Conservation (phyloP, 2,329 filamentous ascomycete genomes). For the Calycina herbarum region DNA sequence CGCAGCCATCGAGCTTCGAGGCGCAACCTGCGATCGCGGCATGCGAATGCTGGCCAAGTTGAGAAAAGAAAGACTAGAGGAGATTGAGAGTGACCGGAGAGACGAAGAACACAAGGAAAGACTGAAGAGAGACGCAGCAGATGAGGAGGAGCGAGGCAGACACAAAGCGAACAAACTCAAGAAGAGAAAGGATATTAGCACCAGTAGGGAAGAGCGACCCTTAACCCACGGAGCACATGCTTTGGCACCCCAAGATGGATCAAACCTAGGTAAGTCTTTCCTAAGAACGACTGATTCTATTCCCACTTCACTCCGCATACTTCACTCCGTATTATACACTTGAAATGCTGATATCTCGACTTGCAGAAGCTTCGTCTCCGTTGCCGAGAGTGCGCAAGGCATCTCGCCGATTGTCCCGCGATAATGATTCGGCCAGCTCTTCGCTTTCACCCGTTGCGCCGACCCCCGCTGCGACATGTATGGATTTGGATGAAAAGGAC, state of each 20-base stretch:
- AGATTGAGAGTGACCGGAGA: conserved; percentile 47
- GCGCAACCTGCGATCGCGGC: conserved; percentile 67
- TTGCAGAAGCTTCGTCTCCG: conserved; percentile 29
- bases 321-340: conserved; percentile 6
- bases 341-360: background rate
- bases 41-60: conserved; percentile 69
- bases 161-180: conserved; percentile 66
- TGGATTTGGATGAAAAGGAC: conserved; percentile 59
- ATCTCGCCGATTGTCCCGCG: conserved; percentile 28
- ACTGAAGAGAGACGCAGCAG: conserved; percentile 45
- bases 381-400: conserved; percentile 24
- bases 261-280: conserved; percentile 52
- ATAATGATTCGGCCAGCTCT: conserved; percentile 56
- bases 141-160: conserved; percentile 49
- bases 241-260: conserved; percentile 63
- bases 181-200: conserved; percentile 73
- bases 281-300: background rate
- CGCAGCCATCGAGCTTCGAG: conserved; percentile 66
- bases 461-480: conserved; percentile 41
- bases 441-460: conserved; percentile 60
- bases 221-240: conserved; percentile 63
- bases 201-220: conserved; percentile 59
- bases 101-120: conserved; percentile 45
- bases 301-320: background rate
- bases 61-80: conserved; percentile 62